Evolutionary conservation across 1,284 basidiomycete species (phyloP).

Genomic region (Apiotrichum gamsii): DNA sequence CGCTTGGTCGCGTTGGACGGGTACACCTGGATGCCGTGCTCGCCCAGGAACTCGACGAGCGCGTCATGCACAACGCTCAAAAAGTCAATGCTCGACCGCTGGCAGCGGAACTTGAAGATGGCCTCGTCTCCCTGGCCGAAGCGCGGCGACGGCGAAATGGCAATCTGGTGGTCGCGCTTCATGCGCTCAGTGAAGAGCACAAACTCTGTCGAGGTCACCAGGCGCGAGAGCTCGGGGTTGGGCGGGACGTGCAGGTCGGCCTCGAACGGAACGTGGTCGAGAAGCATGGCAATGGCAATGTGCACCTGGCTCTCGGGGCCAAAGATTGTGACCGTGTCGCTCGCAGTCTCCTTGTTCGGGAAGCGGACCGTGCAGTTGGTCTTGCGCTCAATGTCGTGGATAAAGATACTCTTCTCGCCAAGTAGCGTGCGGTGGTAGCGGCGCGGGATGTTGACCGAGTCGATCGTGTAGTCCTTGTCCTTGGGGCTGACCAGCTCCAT

Average conservation of each 20-base stretch:
- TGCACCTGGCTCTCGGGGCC: constrained; percentile 96
- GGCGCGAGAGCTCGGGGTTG: constrained; percentile 65
- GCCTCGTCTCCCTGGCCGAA: constrained; percentile 63
- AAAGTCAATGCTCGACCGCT: constrained; percentile 88
- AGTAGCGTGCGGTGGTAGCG: constrained; percentile 90
- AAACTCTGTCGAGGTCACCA: constrained; percentile 75
- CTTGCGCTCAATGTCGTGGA: constrained; percentile 93
- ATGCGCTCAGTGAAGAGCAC: constrained; percentile 70
- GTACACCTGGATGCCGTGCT: constrained; percentile 58
- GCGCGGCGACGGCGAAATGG: constrained; percentile 62
- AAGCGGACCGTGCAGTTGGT: constrained; percentile 91
- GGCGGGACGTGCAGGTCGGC: constrained; percentile 89
- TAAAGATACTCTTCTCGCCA: constrained; percentile 94
- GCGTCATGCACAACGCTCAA: constrained; percentile 81
- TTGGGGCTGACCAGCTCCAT: constrained; percentile 98
- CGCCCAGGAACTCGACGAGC: constrained; percentile 83
- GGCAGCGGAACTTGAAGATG: constrained; percentile 87
- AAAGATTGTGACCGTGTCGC: constrained; percentile 72
- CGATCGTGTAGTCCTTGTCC: constrained; percentile 63
- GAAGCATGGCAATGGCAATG: constrained; percentile 90
- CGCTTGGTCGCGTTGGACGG: constrained; percentile 39
- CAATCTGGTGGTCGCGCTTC: constrained; percentile 89
- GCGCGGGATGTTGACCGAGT: constrained; percentile 85
- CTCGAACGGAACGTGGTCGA: constrained; percentile 95
- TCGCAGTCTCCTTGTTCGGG: constrained; percentile 91